A percentile compares a stretch with the other conserved stretches of the same genome.
These are phyloP conservation scores for Akanthomyces muscarius DNA, from an alignment of 2,329 filamentous ascomycete genomes.

Conservation along the genomic window DNA sequence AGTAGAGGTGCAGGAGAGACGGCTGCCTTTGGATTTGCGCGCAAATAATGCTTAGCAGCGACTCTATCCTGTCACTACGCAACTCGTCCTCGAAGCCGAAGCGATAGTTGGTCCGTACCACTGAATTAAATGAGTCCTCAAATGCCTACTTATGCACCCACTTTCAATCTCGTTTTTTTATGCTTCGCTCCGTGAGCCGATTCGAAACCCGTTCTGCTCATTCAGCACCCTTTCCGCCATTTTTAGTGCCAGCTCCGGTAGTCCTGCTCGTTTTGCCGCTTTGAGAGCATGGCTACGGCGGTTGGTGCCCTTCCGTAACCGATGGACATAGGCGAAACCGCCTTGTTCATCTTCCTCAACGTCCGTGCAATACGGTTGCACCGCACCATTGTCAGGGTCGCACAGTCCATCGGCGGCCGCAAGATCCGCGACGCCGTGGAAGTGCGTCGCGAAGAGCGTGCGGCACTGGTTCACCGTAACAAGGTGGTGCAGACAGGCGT, in stretches of 20 bases:
- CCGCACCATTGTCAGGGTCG: conserved; percentile 31
- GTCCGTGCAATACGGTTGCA: conserved; percentile 85
- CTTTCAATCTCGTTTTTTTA: neutral
- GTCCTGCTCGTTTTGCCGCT: conserved; percentile 80
- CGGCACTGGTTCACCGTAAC: conserved; percentile 73
- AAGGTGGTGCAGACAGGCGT: conserved; percentile 81
- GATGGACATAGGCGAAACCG: conserved; percentile 84
- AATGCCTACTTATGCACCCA: neutral
- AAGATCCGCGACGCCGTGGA: conserved; percentile 79
- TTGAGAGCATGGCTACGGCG: conserved; percentile 86
- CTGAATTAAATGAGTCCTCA: too few relatives aligned
- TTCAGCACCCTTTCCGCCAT: conserved; percentile 59
- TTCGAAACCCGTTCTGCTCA: neutral
- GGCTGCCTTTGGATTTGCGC: too few relatives aligned
- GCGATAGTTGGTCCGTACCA: too few relatives aligned
- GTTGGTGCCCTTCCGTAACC: conserved; percentile 76
- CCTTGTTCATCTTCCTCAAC: conserved; percentile 67
- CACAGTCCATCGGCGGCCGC: conserved; percentile 50
- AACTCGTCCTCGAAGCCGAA: too few relatives aligned
- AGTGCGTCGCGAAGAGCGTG: conserved; percentile 91
- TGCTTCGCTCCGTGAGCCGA: neutral
- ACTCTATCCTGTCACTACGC: too few relatives aligned
- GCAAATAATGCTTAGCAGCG: too few relatives aligned
- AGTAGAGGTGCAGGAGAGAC: too few relatives aligned
- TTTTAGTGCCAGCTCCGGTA: conserved; percentile 68